Percentiles rank a stretch among this genome's conserved stretches.
phyloP scores from a whole-genome alignment of 495 filamentous ascomycete species.

The Annulohypoxylon maeteangense region DNA sequence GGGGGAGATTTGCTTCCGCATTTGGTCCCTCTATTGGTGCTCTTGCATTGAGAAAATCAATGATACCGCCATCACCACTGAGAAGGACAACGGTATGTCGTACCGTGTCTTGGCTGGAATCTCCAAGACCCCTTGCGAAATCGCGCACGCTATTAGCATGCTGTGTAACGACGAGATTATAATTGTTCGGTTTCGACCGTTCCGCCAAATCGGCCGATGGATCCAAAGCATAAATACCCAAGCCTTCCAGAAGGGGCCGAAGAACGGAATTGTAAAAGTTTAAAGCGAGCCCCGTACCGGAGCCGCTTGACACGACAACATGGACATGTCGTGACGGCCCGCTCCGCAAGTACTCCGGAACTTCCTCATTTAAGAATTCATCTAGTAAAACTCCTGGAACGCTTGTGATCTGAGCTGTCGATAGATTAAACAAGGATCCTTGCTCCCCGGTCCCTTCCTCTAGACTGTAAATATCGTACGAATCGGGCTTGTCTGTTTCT shows the following conservation, averaged over 20 bases:
- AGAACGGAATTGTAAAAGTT: constrained; percentile 67
- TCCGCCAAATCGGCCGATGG: constrained; percentile 1
- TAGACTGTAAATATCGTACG: constrained; percentile 53
- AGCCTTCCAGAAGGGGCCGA: constrained; percentile 65
- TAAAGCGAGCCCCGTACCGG: constrained; percentile 72
- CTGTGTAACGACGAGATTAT: constrained; percentile 67
- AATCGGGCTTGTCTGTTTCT: background rate
- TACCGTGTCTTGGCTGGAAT: constrained; percentile 46
- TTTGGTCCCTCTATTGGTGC: background rate
- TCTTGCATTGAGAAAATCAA: constrained; percentile 77
- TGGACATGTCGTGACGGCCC: constrained; percentile 55
- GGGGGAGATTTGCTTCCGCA: constrained; percentile 53
- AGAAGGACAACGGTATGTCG: constrained; percentile 73
- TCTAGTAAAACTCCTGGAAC: constrained; percentile 50
- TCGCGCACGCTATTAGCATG: constrained; percentile 68
- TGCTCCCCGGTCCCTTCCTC: constrained; percentile 38
- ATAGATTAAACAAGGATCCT: constrained; percentile 46
- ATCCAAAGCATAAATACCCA: constrained; percentile 14
- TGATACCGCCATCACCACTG: constrained; percentile 85
- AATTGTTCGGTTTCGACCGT: constrained; percentile 37
- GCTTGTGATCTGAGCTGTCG: constrained; percentile 16
- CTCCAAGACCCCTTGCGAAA: constrained; percentile 62
- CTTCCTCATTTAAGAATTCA: constrained; percentile 42
- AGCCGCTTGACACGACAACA: constrained; percentile 77
- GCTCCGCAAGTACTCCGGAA: constrained; percentile 51